Evolutionary conservation across 768 basidiomycete species (phyloP).

Genomic region (Rhodotorula sphaerocarpa): DNA sequence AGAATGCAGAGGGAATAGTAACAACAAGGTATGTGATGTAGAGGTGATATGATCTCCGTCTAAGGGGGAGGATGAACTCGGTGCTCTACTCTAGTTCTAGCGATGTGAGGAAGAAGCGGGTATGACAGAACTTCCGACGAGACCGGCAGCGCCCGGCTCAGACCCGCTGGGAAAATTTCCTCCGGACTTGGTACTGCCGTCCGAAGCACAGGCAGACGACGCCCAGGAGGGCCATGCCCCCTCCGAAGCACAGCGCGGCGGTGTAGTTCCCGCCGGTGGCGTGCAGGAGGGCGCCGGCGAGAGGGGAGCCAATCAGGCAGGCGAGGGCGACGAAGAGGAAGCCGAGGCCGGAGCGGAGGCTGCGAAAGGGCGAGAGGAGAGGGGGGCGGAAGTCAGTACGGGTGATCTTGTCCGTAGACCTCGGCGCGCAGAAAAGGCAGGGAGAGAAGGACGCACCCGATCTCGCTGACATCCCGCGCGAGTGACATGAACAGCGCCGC

Average conservation of each 20-base stretch:
- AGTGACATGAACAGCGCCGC: conserved; percentile 19
- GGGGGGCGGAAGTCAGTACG: neutral
- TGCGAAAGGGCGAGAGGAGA: neutral
- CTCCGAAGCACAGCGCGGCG: conserved; percentile 28
- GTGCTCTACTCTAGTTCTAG: too few relatives aligned
- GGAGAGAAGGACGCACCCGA: conserved; percentile 16
- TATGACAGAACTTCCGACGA: too few relatives aligned
- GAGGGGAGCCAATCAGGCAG: conserved; percentile 28
- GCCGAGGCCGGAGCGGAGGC: conserved; percentile 29
- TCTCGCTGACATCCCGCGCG: conserved; percentile 10
- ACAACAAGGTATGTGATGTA: too few relatives aligned
- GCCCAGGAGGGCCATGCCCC: conserved; percentile 1
- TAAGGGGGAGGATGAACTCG: too few relatives aligned
- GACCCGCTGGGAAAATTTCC: conserved; percentile 5
- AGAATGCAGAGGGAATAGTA: too few relatives aligned
- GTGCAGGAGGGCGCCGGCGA: conserved; percentile 32
- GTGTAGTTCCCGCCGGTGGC: conserved; percentile 19
- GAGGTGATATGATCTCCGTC: too few relatives aligned
- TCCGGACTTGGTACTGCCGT: conserved; percentile 7
- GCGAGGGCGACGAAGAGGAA: conserved; percentile 32
- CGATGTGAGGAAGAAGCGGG: too few relatives aligned
- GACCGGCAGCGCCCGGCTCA: neutral
- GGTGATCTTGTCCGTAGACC: rapidly evolving
- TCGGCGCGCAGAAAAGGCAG: neutral
- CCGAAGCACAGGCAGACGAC: neutral